These are phyloP conservation scores for Hymenoscyphus scutula DNA, from an alignment of 2,329 filamentous ascomycete species.

Conservation along the genomic window DNA sequence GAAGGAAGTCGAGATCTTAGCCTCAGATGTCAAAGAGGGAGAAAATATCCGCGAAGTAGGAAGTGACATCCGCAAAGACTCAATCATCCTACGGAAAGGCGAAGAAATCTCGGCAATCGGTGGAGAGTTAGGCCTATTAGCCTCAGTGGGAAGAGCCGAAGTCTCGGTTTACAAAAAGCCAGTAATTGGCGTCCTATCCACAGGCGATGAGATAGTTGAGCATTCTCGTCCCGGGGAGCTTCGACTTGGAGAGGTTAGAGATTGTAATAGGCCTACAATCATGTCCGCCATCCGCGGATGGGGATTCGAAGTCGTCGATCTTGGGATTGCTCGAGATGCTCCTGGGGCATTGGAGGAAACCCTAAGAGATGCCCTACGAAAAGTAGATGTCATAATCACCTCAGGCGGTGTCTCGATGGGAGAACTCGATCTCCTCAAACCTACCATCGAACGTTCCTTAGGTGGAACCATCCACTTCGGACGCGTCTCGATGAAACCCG, in stretches of 20 bases:
- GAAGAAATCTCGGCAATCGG: slow-evolving; percentile 83
- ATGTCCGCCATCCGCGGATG: slow-evolving; percentile 72
- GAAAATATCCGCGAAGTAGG: slow-evolving; percentile 92
- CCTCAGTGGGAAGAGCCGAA: slow-evolving; percentile 72
- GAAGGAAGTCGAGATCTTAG: slow-evolving; percentile 81
- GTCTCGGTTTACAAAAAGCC: slow-evolving; percentile 75
- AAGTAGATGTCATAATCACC: slow-evolving; percentile 81
- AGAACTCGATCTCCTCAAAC: slow-evolving; percentile 93
- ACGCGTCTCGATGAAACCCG: slow-evolving; percentile 95
- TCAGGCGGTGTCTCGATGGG: slow-evolving; percentile 97
- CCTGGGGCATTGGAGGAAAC: slow-evolving; percentile 71
- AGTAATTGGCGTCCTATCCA: slow-evolving; percentile 82
- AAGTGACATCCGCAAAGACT: slow-evolving; percentile 73
- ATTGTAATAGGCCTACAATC: slow-evolving; percentile 88
- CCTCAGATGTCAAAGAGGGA: slow-evolving; percentile 67
- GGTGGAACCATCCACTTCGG: slow-evolving; percentile 96
- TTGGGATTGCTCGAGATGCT: slow-evolving; percentile 80
- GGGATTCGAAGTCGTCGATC: slow-evolving; percentile 74
- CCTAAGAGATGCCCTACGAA: slow-evolving; percentile 70
- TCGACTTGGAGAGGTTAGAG: slow-evolving; percentile 79
- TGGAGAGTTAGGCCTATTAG: slow-evolving; percentile 86
- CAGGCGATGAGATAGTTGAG: slow-evolving; percentile 88
- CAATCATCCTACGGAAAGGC: slow-evolving; percentile 70
- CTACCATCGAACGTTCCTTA: slow-evolving; percentile 85
- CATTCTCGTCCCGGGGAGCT: slow-evolving; percentile 63